These are phyloP conservation scores for Helminthosporium solani DNA, from an alignment of 2,329 filamentous ascomycete genomes.

Conservation along the genomic window DNA sequence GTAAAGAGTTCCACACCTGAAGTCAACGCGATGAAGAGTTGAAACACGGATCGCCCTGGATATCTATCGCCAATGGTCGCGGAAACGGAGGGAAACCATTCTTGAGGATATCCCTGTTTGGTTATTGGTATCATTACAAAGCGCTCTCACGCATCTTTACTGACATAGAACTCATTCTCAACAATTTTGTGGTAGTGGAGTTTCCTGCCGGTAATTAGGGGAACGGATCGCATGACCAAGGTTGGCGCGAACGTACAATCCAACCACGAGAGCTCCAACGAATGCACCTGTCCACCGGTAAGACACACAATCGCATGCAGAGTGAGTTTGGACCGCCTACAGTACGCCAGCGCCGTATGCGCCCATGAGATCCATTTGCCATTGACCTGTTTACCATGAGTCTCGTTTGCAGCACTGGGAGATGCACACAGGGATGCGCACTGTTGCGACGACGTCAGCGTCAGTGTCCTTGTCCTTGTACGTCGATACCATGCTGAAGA, in stretches of 20 bases:
- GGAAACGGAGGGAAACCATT: slow-evolving; percentile 96
- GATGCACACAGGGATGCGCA: slow-evolving; percentile 43
- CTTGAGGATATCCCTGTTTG: slow-evolving; percentile 63
- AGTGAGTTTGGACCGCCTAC: no score
- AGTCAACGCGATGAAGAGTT: slow-evolving; percentile 94
- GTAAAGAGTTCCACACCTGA: slow-evolving; percentile 60
- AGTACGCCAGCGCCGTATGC: slow-evolving; percentile 82
- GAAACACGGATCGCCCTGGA: slow-evolving; percentile 94
- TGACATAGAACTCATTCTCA: slow-evolving; percentile 84
- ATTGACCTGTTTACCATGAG: slow-evolving; percentile 59
- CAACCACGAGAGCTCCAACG: slow-evolving; percentile 79
- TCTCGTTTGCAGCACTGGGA: slow-evolving; percentile 10
- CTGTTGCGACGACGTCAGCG: slow-evolving; percentile 57
- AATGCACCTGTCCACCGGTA: slow-evolving; percentile 65
- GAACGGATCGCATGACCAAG: slow-evolving; percentile 7
- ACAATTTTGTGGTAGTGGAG: slow-evolving; percentile 98
- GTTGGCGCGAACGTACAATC: slow-evolving; percentile 46
- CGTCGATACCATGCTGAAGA: slow-evolving; percentile 57
- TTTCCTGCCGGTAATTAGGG: slow-evolving; percentile 47
- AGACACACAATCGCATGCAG: slow-evolving; percentile 11
- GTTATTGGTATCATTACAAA: slow-evolving; percentile 12
- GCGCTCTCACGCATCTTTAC: slow-evolving; percentile 17
- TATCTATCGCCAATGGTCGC: slow-evolving; percentile 97
- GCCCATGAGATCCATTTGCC: slow-evolving; percentile 88
- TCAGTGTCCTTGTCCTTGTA: slow-evolving; percentile 59